Percentiles rank a stretch among this genome's conserved stretches.
Conservation (phyloP, 345 rosid species). For the Brassica rapa region DNA sequence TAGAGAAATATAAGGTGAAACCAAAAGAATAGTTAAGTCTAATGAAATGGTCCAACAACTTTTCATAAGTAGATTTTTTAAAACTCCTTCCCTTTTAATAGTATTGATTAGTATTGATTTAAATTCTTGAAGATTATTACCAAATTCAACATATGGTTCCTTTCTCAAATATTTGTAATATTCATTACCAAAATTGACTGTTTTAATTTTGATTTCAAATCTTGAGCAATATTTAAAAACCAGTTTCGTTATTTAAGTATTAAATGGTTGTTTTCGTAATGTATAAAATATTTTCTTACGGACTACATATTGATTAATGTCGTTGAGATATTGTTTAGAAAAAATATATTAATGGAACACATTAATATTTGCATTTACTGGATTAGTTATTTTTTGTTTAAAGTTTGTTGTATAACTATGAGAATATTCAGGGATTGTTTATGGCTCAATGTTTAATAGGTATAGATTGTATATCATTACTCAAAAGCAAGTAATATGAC, state of each 20-base stretch:
- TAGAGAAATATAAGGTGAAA: too few relatives aligned
- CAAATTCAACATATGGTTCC: neutral
- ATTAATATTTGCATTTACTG: neutral
- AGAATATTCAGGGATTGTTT: neutral
- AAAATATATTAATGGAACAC: neutral
- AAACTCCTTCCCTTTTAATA: too few relatives aligned
- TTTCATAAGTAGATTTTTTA: too few relatives aligned
- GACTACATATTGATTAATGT: neutral
- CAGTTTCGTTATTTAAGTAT: neutral
- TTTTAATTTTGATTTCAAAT: neutral
- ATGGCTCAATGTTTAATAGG: neutral
- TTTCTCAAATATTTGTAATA: neutral
- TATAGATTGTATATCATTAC: neutral
- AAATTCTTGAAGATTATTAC: too few relatives aligned
- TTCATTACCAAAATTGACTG: neutral
- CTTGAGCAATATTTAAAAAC: neutral
- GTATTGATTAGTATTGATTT: neutral
- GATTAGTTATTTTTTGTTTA: too few relatives aligned
- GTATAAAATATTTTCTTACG: neutral
- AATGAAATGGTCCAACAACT: too few relatives aligned
- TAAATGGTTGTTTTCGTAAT: neutral
- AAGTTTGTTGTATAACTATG: neutral
- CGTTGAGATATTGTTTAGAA: neutral
- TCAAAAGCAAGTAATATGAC: neutral
- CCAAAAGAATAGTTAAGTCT: too few relatives aligned